Evolutionary conservation across 1,284 basidiomycete genomes (phyloP).

Genomic region (Paramarasmius palmivorus): DNA sequence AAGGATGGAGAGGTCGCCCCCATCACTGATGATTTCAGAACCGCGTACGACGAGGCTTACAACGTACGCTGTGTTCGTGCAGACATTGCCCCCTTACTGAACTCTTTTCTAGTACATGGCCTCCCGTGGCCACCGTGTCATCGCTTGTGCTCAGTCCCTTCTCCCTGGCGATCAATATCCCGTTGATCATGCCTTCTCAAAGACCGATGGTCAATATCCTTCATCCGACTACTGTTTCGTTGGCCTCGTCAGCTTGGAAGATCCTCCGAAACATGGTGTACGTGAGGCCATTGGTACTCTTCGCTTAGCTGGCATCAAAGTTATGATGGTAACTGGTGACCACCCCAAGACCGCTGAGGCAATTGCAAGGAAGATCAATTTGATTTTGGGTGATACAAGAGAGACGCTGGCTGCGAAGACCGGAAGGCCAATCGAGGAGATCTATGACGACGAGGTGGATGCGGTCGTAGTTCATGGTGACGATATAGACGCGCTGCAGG

Average conservation of each 20-base stretch:
- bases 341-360: slow-evolving; percentile 69
- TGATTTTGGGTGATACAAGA: slow-evolving; percentile 62
- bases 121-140: slow-evolving; percentile 68
- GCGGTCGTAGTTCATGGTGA: slow-evolving; percentile 70
- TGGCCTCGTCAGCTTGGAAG: slow-evolving; percentile 65
- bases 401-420: slow-evolving; percentile 60
- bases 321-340: slow-evolving; percentile 66
- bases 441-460: slow-evolving; percentile 67
- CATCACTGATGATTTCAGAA: slow-evolving; percentile 57
- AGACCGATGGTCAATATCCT: slow-evolving; percentile 55
- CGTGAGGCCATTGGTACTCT: slow-evolving; percentile 70
- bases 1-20: slow-evolving; percentile 48
- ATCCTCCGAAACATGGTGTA: slow-evolving; percentile 71
- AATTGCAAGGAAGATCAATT: slow-evolving; percentile 68
- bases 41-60: slow-evolving; percentile 59
- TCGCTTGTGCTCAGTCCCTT: slow-evolving; percentile 63
- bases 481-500: slow-evolving; percentile 59
- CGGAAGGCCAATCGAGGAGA: slow-evolving; percentile 51
- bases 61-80: slow-evolving; percentile 43
- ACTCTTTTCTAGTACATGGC: slow-evolving; percentile 59
- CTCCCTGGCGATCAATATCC: slow-evolving; percentile 51
- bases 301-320: slow-evolving; percentile 67
- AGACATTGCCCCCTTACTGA: neutral
- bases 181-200: slow-evolving; percentile 49
- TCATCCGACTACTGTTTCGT: slow-evolving; percentile 59